Conservation (phyloP, 2,329 filamentous ascomycete genomes). For the Plenodomus lindquistii region DNA sequence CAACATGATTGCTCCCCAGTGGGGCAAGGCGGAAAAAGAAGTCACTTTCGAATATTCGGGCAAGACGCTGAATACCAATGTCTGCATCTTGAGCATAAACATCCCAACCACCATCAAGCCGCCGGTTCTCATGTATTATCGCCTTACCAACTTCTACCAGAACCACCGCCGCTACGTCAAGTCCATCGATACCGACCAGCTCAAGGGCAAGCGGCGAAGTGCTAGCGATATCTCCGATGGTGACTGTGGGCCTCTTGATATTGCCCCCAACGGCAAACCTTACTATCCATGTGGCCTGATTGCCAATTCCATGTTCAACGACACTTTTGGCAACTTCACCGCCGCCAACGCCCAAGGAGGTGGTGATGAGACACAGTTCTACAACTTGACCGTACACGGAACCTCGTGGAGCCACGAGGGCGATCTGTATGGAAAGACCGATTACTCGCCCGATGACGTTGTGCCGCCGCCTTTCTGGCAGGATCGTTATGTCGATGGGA, state of each 20-base stretch:
- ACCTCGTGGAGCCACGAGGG: slow-evolving; percentile 89
- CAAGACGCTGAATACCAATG: slow-evolving; percentile 42
- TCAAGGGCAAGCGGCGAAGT: slow-evolving; percentile 71
- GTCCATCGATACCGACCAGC: slow-evolving; percentile 80
- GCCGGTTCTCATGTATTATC: slow-evolving; percentile 92
- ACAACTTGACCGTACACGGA: slow-evolving; percentile 74
- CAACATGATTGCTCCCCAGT: slow-evolving; percentile 43
- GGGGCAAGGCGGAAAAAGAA: slow-evolving; percentile 42
- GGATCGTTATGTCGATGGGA: slow-evolving; percentile 65
- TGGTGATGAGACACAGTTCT: slow-evolving; percentile 53
- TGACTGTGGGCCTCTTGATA: slow-evolving; percentile 73
- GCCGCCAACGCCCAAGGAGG: slow-evolving; percentile 58
- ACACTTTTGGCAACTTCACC: slow-evolving; percentile 73
- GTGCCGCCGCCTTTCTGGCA: slow-evolving; percentile 87
- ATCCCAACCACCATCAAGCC: slow-evolving; percentile 78
- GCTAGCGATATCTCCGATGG: slow-evolving; percentile 66
- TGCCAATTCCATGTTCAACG: slow-evolving; percentile 96
- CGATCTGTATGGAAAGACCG: slow-evolving; percentile 72
- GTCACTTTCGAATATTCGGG: slow-evolving; percentile 36
- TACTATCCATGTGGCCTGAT: slow-evolving; percentile 96
- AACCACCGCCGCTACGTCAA: slow-evolving; percentile 97
- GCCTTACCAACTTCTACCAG: slow-evolving; percentile 97
- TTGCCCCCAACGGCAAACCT: slow-evolving; percentile 55
- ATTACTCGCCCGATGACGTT: slow-evolving; percentile 68
- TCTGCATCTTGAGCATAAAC: slow-evolving; percentile 76